These are phyloP conservation scores for Coemansia sp. DNA, from an alignment of 192 early-diverging fungal genomes.

Conservation along the genomic window DNA sequence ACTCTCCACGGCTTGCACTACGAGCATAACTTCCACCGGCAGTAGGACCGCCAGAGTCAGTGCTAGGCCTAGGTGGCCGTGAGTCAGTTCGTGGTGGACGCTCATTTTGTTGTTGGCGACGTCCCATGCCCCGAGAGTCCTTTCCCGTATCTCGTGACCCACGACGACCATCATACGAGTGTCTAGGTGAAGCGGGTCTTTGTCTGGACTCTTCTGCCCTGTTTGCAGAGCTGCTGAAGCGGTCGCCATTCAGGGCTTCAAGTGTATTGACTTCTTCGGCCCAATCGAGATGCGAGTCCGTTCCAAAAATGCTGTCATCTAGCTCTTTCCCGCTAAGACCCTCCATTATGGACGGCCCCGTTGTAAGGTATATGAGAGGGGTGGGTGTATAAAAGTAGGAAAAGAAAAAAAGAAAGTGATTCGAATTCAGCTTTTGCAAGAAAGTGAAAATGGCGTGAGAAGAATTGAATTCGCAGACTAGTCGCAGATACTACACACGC, in stretches of 20 bases:
- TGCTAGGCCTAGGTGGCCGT: slow-evolving; percentile 4
- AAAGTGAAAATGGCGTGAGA: not conserved
- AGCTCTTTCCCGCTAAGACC: slow-evolving; percentile 38
- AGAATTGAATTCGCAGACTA: not conserved
- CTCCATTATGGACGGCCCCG: slow-evolving; percentile 29
- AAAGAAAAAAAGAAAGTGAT: not conserved
- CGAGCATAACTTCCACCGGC: not conserved
- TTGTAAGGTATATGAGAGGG: not conserved
- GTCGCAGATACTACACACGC: not conserved
- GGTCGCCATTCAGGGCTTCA: slow-evolving; percentile 21
- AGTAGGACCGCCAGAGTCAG: not conserved
- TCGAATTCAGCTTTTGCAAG: not conserved
- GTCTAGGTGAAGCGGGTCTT: slow-evolving; percentile 13
- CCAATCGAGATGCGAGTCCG: slow-evolving; percentile 50
- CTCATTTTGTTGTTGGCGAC: slow-evolving; percentile 2
- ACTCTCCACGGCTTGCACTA: slow-evolving; percentile 7
- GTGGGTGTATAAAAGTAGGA: not conserved
- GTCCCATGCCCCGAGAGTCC: not conserved
- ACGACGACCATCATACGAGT: not conserved
- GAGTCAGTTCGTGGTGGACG: slow-evolving; percentile 13
- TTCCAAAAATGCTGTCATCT: slow-evolving; percentile 53
- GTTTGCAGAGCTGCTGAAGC: not conserved
- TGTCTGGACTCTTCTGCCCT: slow-evolving; percentile 17
- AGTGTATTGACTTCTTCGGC: slow-evolving; percentile 42
- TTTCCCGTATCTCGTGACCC: slow-evolving; percentile 13